A percentile compares a stretch with the other conserved stretches of the same genome.
Conservation (phyloP, 768 basidiomycete species). For the Podaxis sp. region DNA sequence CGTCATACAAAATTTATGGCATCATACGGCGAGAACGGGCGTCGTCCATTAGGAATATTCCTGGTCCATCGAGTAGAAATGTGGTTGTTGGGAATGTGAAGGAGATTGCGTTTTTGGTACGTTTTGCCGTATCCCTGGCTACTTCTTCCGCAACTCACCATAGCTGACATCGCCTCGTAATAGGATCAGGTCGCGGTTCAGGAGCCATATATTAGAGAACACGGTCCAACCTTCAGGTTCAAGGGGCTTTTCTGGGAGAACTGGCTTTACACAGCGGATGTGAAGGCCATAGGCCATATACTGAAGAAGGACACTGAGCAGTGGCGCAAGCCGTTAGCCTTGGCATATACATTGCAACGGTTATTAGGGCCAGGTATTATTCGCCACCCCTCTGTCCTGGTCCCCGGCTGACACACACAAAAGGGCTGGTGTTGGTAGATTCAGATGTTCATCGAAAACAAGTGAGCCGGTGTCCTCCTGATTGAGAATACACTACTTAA, state of each 20-base stretch:
- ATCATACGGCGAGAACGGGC: conserved; percentile 12
- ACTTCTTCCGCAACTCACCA: neutral
- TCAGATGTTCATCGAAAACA: conserved; percentile 43
- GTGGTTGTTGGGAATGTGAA: conserved; percentile 6
- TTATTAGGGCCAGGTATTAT: conserved; percentile 42
- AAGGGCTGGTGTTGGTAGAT: conserved; percentile 53
- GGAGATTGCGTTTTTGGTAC: conserved; percentile 1
- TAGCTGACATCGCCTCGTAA: neutral
- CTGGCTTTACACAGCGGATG: conserved; percentile 56
- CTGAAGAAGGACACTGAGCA: conserved; percentile 48
- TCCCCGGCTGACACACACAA: neutral
- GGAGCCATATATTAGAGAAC: neutral
- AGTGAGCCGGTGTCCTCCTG: conserved; percentile 24
- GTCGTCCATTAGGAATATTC: conserved; percentile 17
- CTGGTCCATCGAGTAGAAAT: conserved; percentile 11
- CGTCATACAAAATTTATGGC: neutral
- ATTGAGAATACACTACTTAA: neutral
- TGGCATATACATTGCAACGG: conserved; percentile 34
- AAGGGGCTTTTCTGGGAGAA: conserved; percentile 14
- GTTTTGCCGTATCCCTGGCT: neutral
- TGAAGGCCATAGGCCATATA: conserved; percentile 62
- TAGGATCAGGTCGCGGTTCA: neutral
- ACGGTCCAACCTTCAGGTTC: conserved; percentile 15
- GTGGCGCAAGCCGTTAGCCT: conserved; percentile 53
- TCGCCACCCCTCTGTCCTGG: neutral